These are phyloP conservation scores for Coniferiporia weirii DNA, from an alignment of 1,284 basidiomycete genomes.

Conservation along the genomic window DNA sequence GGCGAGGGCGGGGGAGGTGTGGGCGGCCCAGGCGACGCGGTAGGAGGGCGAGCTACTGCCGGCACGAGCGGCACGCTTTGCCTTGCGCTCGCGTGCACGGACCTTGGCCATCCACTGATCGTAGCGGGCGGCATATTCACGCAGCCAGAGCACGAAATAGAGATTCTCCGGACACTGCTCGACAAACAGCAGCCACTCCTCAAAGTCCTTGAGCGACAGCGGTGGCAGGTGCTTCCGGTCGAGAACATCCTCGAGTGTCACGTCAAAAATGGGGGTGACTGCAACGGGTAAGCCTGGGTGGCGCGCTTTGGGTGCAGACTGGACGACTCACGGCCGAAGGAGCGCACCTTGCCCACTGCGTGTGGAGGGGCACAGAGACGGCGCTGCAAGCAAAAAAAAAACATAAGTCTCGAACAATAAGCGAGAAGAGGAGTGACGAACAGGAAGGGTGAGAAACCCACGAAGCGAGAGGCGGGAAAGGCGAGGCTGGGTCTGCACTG, in stretches of 20 bases:
- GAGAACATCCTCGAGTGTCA: slow-evolving; percentile 64
- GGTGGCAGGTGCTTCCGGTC: slow-evolving; percentile 68
- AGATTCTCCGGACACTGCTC: slow-evolving; percentile 67
- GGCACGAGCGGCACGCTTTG: no score
- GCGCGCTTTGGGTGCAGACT: background rate
- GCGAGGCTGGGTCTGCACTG: slow-evolving; percentile 36
- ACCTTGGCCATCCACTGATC: slow-evolving; percentile 10
- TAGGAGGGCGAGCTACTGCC: slow-evolving; percentile 4
- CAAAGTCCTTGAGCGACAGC: slow-evolving; percentile 70
- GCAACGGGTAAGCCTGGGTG: background rate
- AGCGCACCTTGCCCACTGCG: slow-evolving; percentile 57
- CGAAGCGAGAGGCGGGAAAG: slow-evolving; percentile 40
- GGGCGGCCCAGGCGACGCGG: slow-evolving; percentile 22
- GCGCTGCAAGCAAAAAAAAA: slow-evolving; percentile 33
- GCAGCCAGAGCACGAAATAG: slow-evolving; percentile 66
- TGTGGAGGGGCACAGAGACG: slow-evolving; percentile 66
- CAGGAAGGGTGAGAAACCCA: slow-evolving; percentile 47
- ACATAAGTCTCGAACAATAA: background rate
- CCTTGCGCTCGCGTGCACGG: slow-evolving; percentile 6
- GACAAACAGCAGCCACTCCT: slow-evolving; percentile 74
- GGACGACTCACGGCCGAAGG: slow-evolving; percentile 42
- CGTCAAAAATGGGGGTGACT: slow-evolving; percentile 55
- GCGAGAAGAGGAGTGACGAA: slow-evolving; percentile 24
- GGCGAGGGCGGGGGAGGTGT: slow-evolving; percentile 49
- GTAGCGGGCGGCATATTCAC: slow-evolving; percentile 26